Evolutionary conservation across 805 yeast genomes (phyloP).

Genomic region (Zygoascus bituminiphila): DNA sequence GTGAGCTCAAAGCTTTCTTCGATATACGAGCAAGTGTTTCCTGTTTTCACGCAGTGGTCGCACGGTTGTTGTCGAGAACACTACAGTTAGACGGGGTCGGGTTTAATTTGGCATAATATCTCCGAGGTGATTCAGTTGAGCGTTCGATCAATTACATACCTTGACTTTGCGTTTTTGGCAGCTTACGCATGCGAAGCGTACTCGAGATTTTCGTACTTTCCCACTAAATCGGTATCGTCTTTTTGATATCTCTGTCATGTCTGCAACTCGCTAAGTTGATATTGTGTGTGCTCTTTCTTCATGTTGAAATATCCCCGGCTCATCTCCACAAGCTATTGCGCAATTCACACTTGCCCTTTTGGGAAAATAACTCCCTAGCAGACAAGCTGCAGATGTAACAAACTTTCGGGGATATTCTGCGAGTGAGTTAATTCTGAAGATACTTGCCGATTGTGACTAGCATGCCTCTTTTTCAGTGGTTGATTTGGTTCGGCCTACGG

Average conservation of each 20-base stretch:
- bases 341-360: neutral
- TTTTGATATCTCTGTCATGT: neutral
- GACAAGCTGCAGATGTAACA: too few species aligned
- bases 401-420: too few species aligned
- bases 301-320: neutral
- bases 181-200: neutral
- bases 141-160: neutral
- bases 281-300: neutral
- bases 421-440: too few species aligned
- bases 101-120: neutral
- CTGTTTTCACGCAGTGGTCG: neutral
- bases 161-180: neutral
- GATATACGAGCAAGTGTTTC: neutral
- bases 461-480: too few species aligned
- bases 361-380: too few species aligned
- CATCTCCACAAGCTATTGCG: neutral
- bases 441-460: too few species aligned
- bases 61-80: neutral
- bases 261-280: neutral
- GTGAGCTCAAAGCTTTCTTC: neutral
- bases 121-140: neutral
- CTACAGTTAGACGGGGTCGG: neutral
- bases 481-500: too few species aligned
- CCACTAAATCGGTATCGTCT: neutral
- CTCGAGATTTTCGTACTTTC: neutral